Percentiles rank a stretch among this genome's conserved stretches.
These are phyloP conservation scores for Aegilops speltoides DNA, from an alignment of 176 grass and related monocot genomes.

Conservation along the genomic window DNA sequence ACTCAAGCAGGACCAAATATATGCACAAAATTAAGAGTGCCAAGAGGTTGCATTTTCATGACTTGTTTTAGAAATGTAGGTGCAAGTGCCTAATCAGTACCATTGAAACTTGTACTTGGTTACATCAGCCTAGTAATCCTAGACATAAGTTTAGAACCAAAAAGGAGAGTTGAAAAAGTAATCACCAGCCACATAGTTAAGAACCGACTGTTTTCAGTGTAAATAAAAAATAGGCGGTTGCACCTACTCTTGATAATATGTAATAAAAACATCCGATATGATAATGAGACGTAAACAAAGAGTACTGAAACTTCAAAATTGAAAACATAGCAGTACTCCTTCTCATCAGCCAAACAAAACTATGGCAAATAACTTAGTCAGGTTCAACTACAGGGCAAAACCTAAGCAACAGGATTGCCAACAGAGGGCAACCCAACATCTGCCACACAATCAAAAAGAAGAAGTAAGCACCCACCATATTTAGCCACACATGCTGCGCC, in stretches of 20 bases:
- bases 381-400: too few species aligned
- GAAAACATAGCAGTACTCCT: neutral
- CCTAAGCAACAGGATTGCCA: too few species aligned
- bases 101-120: neutral
- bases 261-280: neutral
- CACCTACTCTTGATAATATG: too few species aligned
- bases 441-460: too few species aligned
- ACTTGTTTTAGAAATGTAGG: neutral
- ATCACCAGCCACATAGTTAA: neutral
- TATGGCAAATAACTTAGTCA: neutral
- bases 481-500: too few species aligned
- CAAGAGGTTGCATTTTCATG: neutral
- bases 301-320: neutral
- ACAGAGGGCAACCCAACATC: too few species aligned
- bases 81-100: neutral
- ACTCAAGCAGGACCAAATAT: neutral
- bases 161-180: neutral
- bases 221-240: neutral
- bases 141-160: too few species aligned
- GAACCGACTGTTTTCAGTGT: neutral
- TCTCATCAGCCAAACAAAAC: neutral
- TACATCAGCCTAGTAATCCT: neutral
- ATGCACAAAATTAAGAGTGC: neutral
- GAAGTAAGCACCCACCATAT: too few species aligned
- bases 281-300: neutral